A percentile compares a stretch with the other conserved stretches of the same genome.
phyloP scores from a whole-genome alignment of 2,329 filamentous ascomycete genomes.

The Lachnellula hyalina region DNA sequence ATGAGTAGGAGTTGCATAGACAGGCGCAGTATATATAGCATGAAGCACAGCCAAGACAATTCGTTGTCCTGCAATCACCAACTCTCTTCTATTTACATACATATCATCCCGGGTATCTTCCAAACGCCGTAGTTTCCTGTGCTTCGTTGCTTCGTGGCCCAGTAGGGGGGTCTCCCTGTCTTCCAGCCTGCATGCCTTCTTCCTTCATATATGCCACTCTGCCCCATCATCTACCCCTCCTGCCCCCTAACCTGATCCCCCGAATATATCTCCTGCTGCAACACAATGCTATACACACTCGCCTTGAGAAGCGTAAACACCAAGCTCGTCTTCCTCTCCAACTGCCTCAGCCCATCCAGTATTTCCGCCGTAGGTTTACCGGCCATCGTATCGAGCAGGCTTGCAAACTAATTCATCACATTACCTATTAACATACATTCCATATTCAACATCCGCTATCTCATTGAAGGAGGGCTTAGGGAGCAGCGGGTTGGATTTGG shows the following conservation, averaged over 20 bases:
- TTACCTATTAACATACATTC: not conserved
- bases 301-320: slow-evolving; percentile 96
- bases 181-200: not conserved
- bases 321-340: slow-evolving; percentile 90
- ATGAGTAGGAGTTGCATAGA: slow-evolving; percentile 37
- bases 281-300: slow-evolving; percentile 95
- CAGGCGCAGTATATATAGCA: slow-evolving; percentile 16
- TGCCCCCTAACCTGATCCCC: slow-evolving; percentile 42
- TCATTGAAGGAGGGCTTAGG: not conserved
- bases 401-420: slow-evolving; percentile 45
- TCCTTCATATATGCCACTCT: not conserved
- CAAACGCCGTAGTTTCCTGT: slow-evolving; percentile 12
- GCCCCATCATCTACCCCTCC: slow-evolving; percentile 24
- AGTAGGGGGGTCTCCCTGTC: not conserved
- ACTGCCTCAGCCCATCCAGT: slow-evolving; percentile 75
- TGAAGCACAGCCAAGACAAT: slow-evolving; percentile 11
- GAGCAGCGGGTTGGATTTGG: too few species aligned
- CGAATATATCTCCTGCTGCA: slow-evolving; percentile 92
- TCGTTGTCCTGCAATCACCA: slow-evolving; percentile 9
- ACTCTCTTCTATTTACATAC: slow-evolving; percentile 3
- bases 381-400: slow-evolving; percentile 57
- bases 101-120: slow-evolving; percentile 17
- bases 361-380: slow-evolving; percentile 73
- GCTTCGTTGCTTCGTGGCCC: too few species aligned
- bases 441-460: not conserved